phyloP scores from a whole-genome alignment of 495 filamentous ascomycete genomes.

The Penicillium riverlandense region DNA sequence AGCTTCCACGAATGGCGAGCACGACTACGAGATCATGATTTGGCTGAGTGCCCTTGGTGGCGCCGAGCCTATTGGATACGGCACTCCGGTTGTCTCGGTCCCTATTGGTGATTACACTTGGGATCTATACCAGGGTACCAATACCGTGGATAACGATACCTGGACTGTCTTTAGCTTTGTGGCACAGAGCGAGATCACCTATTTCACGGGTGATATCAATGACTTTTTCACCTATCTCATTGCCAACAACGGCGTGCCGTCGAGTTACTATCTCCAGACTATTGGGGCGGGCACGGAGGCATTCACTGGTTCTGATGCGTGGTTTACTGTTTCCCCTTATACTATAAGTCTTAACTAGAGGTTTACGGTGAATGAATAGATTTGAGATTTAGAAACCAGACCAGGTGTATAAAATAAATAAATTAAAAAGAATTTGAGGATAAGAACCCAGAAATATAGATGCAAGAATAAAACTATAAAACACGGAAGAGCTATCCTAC shows the following conservation, averaged over 20 bases:
- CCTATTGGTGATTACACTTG: not conserved
- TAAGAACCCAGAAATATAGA: too few species aligned
- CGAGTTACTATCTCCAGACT: constrained; percentile 6
- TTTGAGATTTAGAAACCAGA: too few species aligned
- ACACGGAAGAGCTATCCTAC: too few species aligned
- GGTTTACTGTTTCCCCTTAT: constrained; percentile 6
- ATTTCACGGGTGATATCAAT: constrained; percentile 10
- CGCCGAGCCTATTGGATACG: constrained; percentile 37
- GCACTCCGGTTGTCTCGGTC: not conserved
- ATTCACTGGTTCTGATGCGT: constrained; percentile 3
- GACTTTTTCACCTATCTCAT: constrained; percentile 17
- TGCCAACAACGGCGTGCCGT: constrained; percentile 5
- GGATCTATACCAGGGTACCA: constrained; percentile 1
- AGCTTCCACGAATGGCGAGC: constrained; percentile 35
- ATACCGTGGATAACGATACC: not conserved
- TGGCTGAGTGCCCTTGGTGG: constrained; percentile 47
- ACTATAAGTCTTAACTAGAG: not conserved
- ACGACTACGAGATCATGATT: constrained; percentile 55
- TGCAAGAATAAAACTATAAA: too few species aligned
- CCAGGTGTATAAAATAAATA: too few species aligned
- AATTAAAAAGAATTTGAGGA: too few species aligned
- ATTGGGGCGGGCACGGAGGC: constrained; percentile 17
- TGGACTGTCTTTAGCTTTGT: constrained; percentile 5
- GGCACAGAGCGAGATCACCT: not conserved
- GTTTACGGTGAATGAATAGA: too few species aligned